Percentiles rank a stretch among this genome's conserved stretches.
These are phyloP conservation scores for Backusella circina DNA, from an alignment of 192 early-diverging fungal species.

Conservation along the genomic window DNA sequence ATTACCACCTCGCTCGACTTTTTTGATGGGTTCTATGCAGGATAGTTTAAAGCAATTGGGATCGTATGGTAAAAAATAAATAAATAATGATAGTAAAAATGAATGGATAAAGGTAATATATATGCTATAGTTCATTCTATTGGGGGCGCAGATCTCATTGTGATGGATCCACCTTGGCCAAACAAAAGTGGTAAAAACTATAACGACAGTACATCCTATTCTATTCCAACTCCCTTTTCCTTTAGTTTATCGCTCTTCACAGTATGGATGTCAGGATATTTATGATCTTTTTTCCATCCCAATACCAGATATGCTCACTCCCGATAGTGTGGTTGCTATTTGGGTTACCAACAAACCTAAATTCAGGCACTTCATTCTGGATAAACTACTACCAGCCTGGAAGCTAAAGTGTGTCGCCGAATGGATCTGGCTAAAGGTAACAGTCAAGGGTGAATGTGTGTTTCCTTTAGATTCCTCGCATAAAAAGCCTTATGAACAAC, in stretches of 20 bases:
- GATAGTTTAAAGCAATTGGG: conserved; percentile 12
- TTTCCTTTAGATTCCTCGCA: conserved; percentile 39
- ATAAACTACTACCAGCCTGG: conserved; percentile 69
- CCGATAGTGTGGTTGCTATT: conserved; percentile 43
- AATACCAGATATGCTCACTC: conserved; percentile 36
- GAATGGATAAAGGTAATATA: neutral
- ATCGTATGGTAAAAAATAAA: neutral
- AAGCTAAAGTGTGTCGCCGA: conserved; percentile 46
- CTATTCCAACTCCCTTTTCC: too few species aligned
- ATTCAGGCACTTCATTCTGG: conserved; percentile 48
- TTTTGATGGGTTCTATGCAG: conserved; percentile 23
- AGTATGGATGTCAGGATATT: conserved; percentile 57
- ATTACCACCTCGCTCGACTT: conserved; percentile 9
- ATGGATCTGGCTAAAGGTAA: conserved; percentile 70
- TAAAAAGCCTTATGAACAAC: conserved; percentile 65
- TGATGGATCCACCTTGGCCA: conserved; percentile 69
- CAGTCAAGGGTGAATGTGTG: conserved; percentile 38
- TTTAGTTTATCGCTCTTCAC: conserved; percentile 43
- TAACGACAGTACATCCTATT: neutral
- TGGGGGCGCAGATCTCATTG: conserved; percentile 43
- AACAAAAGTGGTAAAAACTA: conserved; percentile 51
- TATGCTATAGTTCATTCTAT: conserved; percentile 17
- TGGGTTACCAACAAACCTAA: conserved; percentile 76
- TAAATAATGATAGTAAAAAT: neutral
- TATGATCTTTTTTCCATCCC: conserved; percentile 68